Percentiles rank a stretch among this genome's conserved stretches.
Evolutionary conservation across 805 yeast genomes (phyloP).

Genomic region (Tetrapisispora fleetii): DNA sequence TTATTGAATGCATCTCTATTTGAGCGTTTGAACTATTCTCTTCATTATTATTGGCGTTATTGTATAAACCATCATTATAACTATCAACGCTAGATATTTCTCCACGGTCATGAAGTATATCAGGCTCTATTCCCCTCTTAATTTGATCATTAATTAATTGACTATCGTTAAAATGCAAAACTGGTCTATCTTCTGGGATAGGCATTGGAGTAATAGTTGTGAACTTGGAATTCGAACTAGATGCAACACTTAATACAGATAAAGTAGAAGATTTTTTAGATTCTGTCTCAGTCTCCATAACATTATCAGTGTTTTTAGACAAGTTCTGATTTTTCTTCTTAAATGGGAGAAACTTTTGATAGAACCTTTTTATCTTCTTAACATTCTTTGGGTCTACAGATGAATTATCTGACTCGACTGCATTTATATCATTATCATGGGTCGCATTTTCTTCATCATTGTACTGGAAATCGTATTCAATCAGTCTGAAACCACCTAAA

Average conservation of each 20-base stretch:
- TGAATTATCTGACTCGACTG: too few species aligned
- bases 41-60: background rate
- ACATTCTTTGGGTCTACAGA: background rate
- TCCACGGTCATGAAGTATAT: background rate
- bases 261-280: background rate
- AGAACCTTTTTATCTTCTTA: background rate
- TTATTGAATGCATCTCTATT: background rate
- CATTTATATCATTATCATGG: background rate
- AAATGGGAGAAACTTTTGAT: background rate
- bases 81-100: background rate
- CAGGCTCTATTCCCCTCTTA: background rate
- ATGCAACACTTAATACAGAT: background rate
- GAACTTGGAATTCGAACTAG: background rate
- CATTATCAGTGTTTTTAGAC: background rate
- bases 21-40: background rate
- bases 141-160: background rate
- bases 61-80: background rate
- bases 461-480: constrained; percentile 55
- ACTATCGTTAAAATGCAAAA: background rate
- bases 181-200: constrained; percentile 1
- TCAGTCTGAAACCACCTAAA: constrained; percentile 60
- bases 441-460: constrained; percentile 19
- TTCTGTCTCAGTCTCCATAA: background rate
- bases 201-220: background rate
- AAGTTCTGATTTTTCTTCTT: background rate